Base-by-base conservation (phyloP, 2,329 filamentous ascomycete genomes). In the Colletotrichum paranaense region DNA sequence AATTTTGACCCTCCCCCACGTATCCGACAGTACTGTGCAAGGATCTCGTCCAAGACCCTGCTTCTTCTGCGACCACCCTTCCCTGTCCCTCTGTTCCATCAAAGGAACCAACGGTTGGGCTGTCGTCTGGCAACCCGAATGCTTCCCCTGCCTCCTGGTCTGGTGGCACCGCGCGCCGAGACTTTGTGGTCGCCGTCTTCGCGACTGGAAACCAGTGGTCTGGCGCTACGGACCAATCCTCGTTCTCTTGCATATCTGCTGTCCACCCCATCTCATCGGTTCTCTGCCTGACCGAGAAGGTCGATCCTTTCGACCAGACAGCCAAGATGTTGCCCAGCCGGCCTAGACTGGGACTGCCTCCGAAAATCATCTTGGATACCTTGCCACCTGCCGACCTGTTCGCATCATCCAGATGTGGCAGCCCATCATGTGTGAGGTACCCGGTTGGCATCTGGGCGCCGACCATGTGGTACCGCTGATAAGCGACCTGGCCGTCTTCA, bases 261-360 rank as follows among this genome's bases (percentile, higher is more conserved):
- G 30, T 12, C 58, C 68, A 38, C 42, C 62, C 60, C 57, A 69
- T 65, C 59, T 62, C 42, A 69, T 69, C 69, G 64, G 73, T 55
- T 65, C 60, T 38, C 68, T 74, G 52, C 73, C 73, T 73, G 73
- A 62, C 73, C 56, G 59, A 74, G 73, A 73, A 74, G 73, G 73
- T 74, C 63, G 49, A 73, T 69, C 55, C 55, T 69, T n/a, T 65
- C 46, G 14, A 64, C 22, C 19, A 56, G 42, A n/a, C 30, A 42
- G 70, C 70, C 70, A 73, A 73, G 70, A 65, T 53, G 59, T 26
- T 28, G 70, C 67, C 70, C 60, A 73, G 70, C 9, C 59, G 70
- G 22, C 60, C 70, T 65, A 65, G 55, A 70, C 42, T 62, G 35
- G 70, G 67, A 12, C 38, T 62, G 70, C 46, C 26, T 49, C 66